A percentile compares a stretch with the other conserved stretches of the same genome.
phyloP scores from a whole-genome alignment of 768 basidiomycete species.

The Rickenella mellea region DNA sequence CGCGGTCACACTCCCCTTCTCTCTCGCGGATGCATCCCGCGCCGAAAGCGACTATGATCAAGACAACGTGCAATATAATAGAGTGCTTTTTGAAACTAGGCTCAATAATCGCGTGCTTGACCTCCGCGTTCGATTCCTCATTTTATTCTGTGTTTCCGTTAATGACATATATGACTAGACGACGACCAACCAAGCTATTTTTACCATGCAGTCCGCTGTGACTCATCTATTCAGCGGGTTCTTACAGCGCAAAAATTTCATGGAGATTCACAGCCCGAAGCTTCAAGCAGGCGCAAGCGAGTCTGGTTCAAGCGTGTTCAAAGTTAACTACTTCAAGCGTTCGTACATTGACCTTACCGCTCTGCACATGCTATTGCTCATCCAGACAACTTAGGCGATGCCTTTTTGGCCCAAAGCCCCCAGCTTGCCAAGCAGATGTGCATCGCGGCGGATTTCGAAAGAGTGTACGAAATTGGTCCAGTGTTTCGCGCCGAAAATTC shows the following conservation, averaged over 20 bases:
- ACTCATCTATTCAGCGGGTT: conserved; percentile 33
- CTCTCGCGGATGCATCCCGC: conserved; percentile 20
- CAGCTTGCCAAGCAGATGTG: conserved; percentile 49
- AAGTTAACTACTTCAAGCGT: conserved; percentile 43
- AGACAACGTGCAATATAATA: conserved; percentile 4
- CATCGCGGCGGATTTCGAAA: conserved; percentile 42
- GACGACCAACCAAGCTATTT: conserved; percentile 38
- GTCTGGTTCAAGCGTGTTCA: conserved; percentile 40
- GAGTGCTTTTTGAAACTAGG: conserved; percentile 29
- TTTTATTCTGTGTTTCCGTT: conserved; percentile 1
- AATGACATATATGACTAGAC: conserved; percentile 14
- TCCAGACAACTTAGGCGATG: too few species aligned
- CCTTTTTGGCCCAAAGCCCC: conserved; percentile 43
- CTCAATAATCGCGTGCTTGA: conserved; percentile 42
- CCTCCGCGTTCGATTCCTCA: conserved; percentile 19
- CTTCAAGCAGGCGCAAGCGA: conserved; percentile 44
- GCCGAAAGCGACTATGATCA: conserved; percentile 8
- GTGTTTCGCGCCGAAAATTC: conserved; percentile 44
- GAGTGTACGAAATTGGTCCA: conserved; percentile 41
- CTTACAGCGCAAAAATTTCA: conserved; percentile 37
- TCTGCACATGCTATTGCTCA: not conserved
- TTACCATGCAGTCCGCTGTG: conserved; percentile 34
- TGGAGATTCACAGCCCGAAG: conserved; percentile 45
- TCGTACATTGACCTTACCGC: too few species aligned
- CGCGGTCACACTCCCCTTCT: conserved; percentile 17